Conservation (phyloP, 2,329 filamentous ascomycete genomes). For the Botryosphaeria dothidea region DNA sequence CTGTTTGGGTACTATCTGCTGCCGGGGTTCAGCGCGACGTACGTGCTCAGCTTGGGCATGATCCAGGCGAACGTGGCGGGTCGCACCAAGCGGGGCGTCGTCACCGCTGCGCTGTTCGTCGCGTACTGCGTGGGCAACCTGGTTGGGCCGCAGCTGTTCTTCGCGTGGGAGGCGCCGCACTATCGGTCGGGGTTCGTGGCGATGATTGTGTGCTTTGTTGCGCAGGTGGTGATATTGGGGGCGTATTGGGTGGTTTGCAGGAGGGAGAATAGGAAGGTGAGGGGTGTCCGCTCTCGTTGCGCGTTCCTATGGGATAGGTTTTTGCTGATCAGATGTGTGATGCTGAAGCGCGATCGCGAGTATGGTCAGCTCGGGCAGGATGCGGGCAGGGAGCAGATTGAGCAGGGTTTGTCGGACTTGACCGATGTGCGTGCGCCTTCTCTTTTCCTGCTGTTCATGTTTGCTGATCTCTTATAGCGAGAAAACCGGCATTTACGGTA, state of each 20-base stretch:
- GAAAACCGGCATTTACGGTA: too few relatives aligned
- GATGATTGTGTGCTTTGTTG: constrained; percentile 19
- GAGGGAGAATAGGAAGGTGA: constrained; percentile 9
- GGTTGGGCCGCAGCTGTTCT: constrained; percentile 16
- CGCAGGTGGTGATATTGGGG: constrained; percentile 2
- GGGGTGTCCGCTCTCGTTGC: neutral
- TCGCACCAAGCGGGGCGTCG: constrained; percentile 33
- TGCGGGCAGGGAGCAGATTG: neutral
- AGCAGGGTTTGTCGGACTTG: constrained; percentile 8
- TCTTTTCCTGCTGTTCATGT: too few relatives aligned
- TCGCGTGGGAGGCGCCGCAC: neutral
- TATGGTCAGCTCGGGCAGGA: neutral
- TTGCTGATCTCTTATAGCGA: too few relatives aligned
- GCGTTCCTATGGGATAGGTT: too few relatives aligned
- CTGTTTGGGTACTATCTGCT: constrained; percentile 10
- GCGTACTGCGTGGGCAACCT: constrained; percentile 15
- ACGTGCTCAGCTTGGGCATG: constrained; percentile 6
- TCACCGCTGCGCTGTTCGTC: constrained; percentile 1
- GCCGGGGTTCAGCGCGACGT: constrained; percentile 2
- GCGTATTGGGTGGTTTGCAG: constrained; percentile 17
- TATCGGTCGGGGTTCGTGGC: constrained; percentile 9
- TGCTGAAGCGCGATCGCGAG: neutral
- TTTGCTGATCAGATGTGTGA: neutral
- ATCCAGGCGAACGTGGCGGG: constrained; percentile 29
- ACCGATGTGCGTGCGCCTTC: neutral